Percentiles rank a stretch among this genome's conserved stretches.
Conservation (phyloP, 1,139 yeast genomes). For the Geotrichum bryndzae region DNA sequence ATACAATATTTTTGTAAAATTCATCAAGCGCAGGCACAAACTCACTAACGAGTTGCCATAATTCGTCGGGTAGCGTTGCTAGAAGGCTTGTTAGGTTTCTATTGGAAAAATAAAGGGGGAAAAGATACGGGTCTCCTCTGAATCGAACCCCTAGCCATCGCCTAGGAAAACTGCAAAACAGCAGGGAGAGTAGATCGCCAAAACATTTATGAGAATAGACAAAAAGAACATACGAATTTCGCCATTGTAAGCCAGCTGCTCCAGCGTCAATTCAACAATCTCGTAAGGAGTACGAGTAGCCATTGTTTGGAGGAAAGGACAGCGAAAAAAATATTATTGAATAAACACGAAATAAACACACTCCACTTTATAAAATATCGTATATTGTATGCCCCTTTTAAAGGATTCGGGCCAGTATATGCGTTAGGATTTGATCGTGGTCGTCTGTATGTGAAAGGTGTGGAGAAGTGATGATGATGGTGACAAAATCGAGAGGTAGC, state of each 20-base stretch:
- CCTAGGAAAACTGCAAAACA: neutral
- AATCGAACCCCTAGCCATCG: conserved; percentile 15
- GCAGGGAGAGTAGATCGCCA: neutral
- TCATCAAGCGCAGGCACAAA: conserved; percentile 27
- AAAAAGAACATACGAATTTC: conserved; percentile 29
- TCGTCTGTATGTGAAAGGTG: neutral
- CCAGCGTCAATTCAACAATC: conserved; percentile 30
- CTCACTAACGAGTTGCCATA: conserved; percentile 28
- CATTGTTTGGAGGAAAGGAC: conserved; percentile 2
- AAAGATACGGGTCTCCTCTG: conserved; percentile 1
- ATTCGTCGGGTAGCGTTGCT: conserved; percentile 30
- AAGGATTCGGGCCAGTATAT: neutral
- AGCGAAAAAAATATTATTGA: neutral
- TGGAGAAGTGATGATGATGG: neutral
- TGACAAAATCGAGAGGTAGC: neutral
- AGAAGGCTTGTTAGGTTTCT: conserved; percentile 4
- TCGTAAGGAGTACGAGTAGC: conserved; percentile 29
- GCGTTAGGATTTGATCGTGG: neutral
- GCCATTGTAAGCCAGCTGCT: conserved; percentile 33
- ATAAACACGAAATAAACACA: neutral
- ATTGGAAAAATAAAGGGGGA: conserved; percentile 3
- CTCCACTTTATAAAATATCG: neutral
- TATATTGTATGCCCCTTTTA: neutral
- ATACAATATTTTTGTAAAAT: conserved; percentile 25
- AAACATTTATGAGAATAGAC: neutral